Base-by-base conservation (phyloP, 257 asterid genomes). In the Echium plantagineum region DNA sequence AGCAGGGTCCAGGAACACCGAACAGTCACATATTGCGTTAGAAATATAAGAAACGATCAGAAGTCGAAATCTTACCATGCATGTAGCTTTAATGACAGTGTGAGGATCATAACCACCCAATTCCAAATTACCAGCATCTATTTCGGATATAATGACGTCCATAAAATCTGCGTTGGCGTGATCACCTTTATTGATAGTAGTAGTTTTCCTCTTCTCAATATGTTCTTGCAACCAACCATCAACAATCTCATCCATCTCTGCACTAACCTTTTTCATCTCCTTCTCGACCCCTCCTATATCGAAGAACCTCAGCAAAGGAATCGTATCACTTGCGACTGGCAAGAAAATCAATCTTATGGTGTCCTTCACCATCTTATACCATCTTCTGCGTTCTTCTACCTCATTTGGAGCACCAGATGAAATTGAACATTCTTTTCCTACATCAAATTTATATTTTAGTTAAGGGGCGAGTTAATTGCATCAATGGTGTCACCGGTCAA, bases 171-270 rank as follows among this genome's bases (percentile, higher is more conserved):
- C 57, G 20, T 28, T 4, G 0, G 6, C 32, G 5, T 71, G 17
- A 0, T 58, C 59, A 22, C 2, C 32, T 3, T 28, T 6, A 28
- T 3, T 28, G 7, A 6, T 19, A 28, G 13, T 18, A 2, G 22
- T 31, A 0, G 58, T 57, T 0, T 64, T 55, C 21, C 9, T 35
- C 57, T 54, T 74, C 5, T 9, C 47, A 10, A 54, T 63, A 42
- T 74, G 83, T 21, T 77, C 80, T 22, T 58, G 53, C 63, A 77
- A 62, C 77, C 83, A 77, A 5, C 47, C 61, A 5, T 55, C 73
- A 30, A 74, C 54, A 0, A 74, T 38, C 18, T 7, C 13, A n/a
- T 77, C 83, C 46, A 65, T 62, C 57, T 68, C 80, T 21, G 65
- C 42, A 9, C 57, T 65, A 60, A 55, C 57, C 31, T 22, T 58